A percentile compares a stretch with the other conserved stretches of the same genome.
Evolutionary conservation across 441 rosid species (phyloP).

Genomic region (Brassica hybrid): DNA sequence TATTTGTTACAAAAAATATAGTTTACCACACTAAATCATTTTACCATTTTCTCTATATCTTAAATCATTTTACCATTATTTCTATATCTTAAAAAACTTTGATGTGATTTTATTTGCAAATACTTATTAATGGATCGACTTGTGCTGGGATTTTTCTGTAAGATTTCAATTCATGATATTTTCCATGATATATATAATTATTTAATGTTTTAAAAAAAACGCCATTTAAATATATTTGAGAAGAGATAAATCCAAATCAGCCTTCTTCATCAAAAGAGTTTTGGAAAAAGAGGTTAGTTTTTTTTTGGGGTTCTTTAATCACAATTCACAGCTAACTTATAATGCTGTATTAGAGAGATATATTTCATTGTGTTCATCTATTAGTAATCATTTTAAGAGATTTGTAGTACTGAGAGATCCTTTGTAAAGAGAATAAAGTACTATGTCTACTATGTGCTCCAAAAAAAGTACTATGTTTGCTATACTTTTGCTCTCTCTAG

Average conservation of each 20-base stretch:
- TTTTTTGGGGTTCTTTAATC: conserved; percentile 28
- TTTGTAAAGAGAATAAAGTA: not conserved
- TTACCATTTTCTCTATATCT: too few relatives aligned
- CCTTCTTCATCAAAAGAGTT: not conserved
- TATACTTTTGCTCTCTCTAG: not conserved
- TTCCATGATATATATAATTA: too few relatives aligned
- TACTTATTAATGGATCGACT: too few relatives aligned
- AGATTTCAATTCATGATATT: too few relatives aligned
- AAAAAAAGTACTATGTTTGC: not conserved
- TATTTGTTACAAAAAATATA: too few relatives aligned
- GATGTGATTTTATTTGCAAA: too few relatives aligned
- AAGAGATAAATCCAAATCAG: not conserved
- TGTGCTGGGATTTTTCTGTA: too few relatives aligned
- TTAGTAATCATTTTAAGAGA: not conserved
- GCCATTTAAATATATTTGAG: too few relatives aligned
- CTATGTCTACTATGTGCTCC: not conserved
- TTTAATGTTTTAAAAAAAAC: too few relatives aligned
- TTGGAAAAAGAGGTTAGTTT: not conserved
- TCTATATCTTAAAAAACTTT: too few relatives aligned
- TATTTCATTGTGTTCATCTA: conserved; percentile 10
- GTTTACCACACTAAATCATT: too few relatives aligned
- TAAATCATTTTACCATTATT: too few relatives aligned
- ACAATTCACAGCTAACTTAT: conserved; percentile 27
- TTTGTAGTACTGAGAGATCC: not conserved
- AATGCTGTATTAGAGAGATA: conserved; percentile 14